phyloP scores from a whole-genome alignment of 2,329 filamentous ascomycete genomes.

The Botrytis galanthina region DNA sequence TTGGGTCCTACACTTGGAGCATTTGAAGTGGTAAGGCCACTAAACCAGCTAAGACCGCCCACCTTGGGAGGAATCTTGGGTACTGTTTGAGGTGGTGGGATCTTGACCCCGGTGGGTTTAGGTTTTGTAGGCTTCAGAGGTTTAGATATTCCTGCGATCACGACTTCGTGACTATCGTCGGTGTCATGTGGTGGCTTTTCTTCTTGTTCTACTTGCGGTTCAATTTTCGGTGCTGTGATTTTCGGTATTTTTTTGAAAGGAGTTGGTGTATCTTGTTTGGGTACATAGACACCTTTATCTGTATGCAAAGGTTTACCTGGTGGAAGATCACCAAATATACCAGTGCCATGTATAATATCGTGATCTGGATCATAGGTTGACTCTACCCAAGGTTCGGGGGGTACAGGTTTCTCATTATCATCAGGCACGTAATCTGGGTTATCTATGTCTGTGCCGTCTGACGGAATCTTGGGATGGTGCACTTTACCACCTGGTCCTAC shows the following conservation, averaged over 20 bases:
- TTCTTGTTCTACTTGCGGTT: too few relatives aligned
- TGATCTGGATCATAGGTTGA: neutral
- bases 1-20: neutral
- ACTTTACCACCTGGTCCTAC: neutral
- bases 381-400: neutral
- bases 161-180: neutral
- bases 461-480: neutral
- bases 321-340: neutral
- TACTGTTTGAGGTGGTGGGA: neutral
- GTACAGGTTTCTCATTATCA: neutral
- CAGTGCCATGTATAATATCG: neutral
- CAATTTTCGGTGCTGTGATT: too few relatives aligned
- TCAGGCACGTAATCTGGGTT: neutral
- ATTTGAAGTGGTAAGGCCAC: neutral
- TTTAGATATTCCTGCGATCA: neutral
- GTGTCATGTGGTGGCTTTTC: neutral
- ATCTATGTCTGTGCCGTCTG: neutral
- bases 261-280: neutral
- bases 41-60: neutral
- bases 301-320: neutral
- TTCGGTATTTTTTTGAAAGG: neutral
- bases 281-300: neutral
- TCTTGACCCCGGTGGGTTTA: neutral
- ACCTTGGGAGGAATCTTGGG: neutral
- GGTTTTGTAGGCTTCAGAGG: neutral